Conservation (phyloP, 139 green algal species). For the Tetradesmus lagerheimii region DNA sequence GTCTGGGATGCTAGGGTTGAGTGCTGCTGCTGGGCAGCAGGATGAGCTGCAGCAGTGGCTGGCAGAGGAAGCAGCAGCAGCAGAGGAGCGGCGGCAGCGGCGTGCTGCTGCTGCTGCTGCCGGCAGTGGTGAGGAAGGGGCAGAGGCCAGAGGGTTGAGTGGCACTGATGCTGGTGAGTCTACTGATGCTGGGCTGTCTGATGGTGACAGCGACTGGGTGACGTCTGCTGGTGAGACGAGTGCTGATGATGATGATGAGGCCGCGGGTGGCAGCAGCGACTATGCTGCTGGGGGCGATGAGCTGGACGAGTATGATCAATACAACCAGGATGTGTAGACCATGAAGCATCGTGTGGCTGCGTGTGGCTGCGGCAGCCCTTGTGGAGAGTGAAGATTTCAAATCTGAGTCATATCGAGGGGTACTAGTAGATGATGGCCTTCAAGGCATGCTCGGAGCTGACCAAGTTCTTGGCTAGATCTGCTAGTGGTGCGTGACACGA, state of each 20-base stretch:
- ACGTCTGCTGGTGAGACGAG: conserved; percentile 21
- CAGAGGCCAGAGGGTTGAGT: background rate
- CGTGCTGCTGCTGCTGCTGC: conserved; percentile 22
- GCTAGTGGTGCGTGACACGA: no score
- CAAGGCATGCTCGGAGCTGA: no score
- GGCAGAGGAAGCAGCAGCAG: conserved; percentile 8
- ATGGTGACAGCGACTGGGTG: conserved; percentile 7
- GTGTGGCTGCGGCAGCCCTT: no score
- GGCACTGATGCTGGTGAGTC: background rate
- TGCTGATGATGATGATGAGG: conserved; percentile 6
- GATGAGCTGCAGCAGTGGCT: conserved; percentile 32
- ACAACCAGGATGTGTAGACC: conserved; percentile 25
- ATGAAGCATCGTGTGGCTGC: no score
- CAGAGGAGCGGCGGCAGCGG: background rate
- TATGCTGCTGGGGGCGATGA: background rate
- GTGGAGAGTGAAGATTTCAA: no score
- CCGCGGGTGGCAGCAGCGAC: background rate
- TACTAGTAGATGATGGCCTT: no score
- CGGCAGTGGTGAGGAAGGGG: background rate
- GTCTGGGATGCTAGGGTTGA: conserved; percentile 1
- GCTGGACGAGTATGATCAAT: conserved; percentile 13
- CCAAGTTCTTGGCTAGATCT: no score
- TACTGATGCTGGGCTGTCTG: conserved; percentile 29
- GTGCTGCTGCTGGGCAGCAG: background rate
- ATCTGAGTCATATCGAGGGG: no score